Evolutionary conservation across 805 yeast genomes (phyloP), one percentile per base, ranked within the genome.

Genomic region (Saccharomycopsis fibuligera): DNA sequence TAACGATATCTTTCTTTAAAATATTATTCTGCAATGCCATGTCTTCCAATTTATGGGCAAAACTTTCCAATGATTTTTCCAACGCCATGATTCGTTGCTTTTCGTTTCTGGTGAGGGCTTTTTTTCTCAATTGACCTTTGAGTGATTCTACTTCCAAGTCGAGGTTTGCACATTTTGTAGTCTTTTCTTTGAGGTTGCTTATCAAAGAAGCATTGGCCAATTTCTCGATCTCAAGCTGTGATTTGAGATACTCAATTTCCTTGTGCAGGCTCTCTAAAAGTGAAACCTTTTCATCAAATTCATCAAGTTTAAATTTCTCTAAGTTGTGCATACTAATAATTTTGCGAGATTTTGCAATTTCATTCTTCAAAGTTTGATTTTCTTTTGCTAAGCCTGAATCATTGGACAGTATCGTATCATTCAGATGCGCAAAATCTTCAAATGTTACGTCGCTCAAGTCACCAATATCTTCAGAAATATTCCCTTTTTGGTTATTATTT

Each of bases 21-120:
- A 74, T 68, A 27, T 70, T 64, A 59, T 84, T 84, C 58, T 81
- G 82, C n/a, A 69, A 62, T 52, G 81, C 83, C 29, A 82, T 73
- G 51, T 83, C 85, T 44, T 71, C 71, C 47, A 83, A 70, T 48
- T 81, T 80, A n/a, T 66, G 68, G 17, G 76, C 70, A 53, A 84
- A 70, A 52, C 73, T 80, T 39, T 73, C 74, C 17, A 84, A 63
- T 1, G 86, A 72, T 42, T 72, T 70, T 56, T 82, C 86, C 46
- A 84, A 61, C 9, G 75, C 72, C 41, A 72, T 68, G 25, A 79
- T 60, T 55, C 75, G 76, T 54, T 74, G 72, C 41, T 73, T 76
- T 49, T 73, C 76, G 24, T 64, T 62, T 48, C 69, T 72, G 14
- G 50, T 27, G 3, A 51, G 22, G 9, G 44, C 37, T 17, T 24